Evolutionary conservation across 306 rosid genomes (phyloP).

Genomic region (Purshia tridentata): DNA sequence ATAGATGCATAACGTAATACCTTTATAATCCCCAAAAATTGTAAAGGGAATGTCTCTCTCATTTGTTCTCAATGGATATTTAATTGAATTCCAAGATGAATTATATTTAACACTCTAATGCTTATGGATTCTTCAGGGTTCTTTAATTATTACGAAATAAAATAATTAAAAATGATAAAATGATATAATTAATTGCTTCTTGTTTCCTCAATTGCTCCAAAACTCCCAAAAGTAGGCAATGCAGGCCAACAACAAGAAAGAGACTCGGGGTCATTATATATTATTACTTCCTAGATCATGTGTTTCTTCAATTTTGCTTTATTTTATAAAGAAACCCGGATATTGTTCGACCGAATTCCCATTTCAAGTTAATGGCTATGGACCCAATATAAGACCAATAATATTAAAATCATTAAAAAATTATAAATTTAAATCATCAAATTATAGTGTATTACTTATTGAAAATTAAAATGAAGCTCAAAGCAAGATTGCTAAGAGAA

Average conservation of each 20-base stretch:
- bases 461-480: too few species aligned
- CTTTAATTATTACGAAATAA: neutral
- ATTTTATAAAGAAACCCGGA: neutral
- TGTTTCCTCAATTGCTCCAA: slow-evolving; percentile 6
- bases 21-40: neutral
- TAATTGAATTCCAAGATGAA: neutral
- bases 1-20: neutral
- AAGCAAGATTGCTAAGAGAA: too few species aligned
- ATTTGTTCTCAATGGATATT: neutral
- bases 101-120: too few species aligned
- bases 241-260: slow-evolving; percentile 13
- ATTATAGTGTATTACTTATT: too few species aligned
- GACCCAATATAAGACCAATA: too few species aligned
- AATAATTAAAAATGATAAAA: neutral
- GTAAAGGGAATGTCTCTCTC: neutral
- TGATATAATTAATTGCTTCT: too few species aligned
- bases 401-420: too few species aligned
- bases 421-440: too few species aligned
- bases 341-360: neutral
- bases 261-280: neutral
- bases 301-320: neutral
- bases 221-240: neutral
- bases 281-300: neutral
- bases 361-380: too few species aligned
- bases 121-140: too few species aligned